Evolutionary conservation across 2,329 filamentous ascomycete species (phyloP).

Genomic region (Botrytis byssoidea): DNA sequence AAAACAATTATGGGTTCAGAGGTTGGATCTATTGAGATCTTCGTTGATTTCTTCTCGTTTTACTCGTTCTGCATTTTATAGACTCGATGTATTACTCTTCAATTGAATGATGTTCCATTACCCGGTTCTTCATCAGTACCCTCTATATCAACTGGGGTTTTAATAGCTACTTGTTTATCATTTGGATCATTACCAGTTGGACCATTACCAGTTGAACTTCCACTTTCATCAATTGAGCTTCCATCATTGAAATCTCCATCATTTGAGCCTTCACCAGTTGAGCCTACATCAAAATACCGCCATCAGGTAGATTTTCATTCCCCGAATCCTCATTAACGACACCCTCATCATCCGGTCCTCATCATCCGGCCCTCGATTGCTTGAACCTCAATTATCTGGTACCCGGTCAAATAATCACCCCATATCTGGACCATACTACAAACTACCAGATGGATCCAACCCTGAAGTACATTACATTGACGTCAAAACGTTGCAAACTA

Average conservation of each 20-base stretch:
- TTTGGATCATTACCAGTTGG: neutral
- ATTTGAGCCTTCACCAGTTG: neutral
- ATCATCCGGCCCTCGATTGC: neutral
- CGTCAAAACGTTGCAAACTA: neutral
- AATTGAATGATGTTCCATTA: neutral
- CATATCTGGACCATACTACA: neutral
- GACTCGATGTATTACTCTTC: neutral
- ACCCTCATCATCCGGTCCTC: neutral
- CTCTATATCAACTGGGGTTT: neutral
- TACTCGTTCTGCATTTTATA: neutral
- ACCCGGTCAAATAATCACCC: neutral
- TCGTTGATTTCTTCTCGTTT: neutral
- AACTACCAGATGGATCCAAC: neutral
- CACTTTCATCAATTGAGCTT: neutral
- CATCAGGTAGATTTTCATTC: neutral
- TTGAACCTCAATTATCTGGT: neutral
- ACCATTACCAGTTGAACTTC: neutral
- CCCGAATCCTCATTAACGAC: neutral
- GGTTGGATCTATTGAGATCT: neutral
- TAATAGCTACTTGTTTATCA: neutral
- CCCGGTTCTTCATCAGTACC: neutral
- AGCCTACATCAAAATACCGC: neutral
- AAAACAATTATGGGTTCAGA: neutral
- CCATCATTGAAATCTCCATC: neutral
- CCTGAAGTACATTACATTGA: neutral